A percentile compares a stretch with the other conserved stretches of the same genome.
phyloP scores from a whole-genome alignment of 257 asterid species.

The Echium plantagineum region DNA sequence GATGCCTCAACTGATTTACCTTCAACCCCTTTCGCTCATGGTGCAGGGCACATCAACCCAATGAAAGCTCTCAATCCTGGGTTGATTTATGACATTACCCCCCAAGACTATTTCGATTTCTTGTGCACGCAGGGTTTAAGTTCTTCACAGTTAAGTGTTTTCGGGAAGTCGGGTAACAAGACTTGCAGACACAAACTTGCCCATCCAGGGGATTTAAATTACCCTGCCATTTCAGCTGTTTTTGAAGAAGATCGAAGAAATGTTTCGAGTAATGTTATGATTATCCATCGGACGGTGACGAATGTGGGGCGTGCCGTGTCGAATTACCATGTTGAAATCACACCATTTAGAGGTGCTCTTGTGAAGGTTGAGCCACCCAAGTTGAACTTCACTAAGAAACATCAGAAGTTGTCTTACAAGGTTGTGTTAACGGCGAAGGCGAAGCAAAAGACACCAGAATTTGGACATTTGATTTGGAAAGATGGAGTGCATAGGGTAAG shows the following conservation, averaged over 20 bases:
- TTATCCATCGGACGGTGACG: constrained; percentile 55
- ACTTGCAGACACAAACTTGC: constrained; percentile 31
- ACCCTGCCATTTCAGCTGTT: constrained; percentile 69
- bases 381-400: constrained; percentile 33
- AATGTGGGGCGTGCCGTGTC: constrained; percentile 65
- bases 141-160: constrained; percentile 48
- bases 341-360: constrained; percentile 50
- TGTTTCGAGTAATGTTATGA: constrained; percentile 14
- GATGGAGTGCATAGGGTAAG: constrained; percentile 59
- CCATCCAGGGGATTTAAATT: constrained; percentile 57
- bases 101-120: constrained; percentile 78
- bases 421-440: constrained; percentile 33
- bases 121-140: constrained; percentile 56
- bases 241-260: constrained; percentile 33
- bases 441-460: constrained; percentile 46
- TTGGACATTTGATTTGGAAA: constrained; percentile 63
- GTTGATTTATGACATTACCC: constrained; percentile 54
- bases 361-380: constrained; percentile 55
- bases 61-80: constrained; percentile 67
- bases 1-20: constrained; percentile 46
- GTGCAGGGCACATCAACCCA: constrained; percentile 87
- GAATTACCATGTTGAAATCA: constrained; percentile 43
- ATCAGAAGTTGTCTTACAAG: constrained; percentile 46
- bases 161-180: constrained; percentile 45
- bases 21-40: constrained; percentile 73